phyloP scores from a whole-genome alignment of 1,284 basidiomycete species.

The Papiliotrema laurentii region DNA sequence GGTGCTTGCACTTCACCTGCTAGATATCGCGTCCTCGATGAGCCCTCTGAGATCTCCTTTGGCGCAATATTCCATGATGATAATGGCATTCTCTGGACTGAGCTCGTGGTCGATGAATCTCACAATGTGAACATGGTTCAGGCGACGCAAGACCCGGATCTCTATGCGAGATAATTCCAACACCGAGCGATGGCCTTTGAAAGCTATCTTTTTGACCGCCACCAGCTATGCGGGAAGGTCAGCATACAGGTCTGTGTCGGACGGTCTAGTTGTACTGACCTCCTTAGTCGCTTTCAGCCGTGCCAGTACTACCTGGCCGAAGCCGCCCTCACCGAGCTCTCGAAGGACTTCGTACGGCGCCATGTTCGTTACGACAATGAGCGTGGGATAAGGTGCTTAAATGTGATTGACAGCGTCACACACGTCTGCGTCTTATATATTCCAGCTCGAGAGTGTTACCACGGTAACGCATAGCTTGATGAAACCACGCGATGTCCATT shows the following conservation, averaged over 20 bases:
- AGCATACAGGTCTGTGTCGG: not conserved
- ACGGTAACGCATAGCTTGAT: not conserved
- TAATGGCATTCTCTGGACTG: not conserved
- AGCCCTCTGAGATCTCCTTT: not conserved
- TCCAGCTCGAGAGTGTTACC: not conserved
- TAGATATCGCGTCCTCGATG: not conserved
- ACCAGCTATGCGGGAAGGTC: not conserved
- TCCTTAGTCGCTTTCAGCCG: not conserved
- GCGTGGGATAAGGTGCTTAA: not conserved
- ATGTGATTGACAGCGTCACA: not conserved
- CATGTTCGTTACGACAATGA: not conserved
- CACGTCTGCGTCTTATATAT: not conserved
- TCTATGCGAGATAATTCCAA: not conserved
- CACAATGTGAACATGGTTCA: not conserved
- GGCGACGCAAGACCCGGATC: not conserved
- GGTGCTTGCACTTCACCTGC: not conserved
- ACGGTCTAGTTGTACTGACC: not conserved
- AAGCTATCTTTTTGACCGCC: not conserved
- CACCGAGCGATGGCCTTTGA: not conserved
- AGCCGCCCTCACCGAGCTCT: not conserved
- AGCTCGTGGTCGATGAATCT: not conserved
- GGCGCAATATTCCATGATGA: not conserved
- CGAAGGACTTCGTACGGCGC: not conserved
- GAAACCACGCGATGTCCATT: not conserved
- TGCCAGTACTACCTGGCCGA: not conserved